Evolutionary conservation across 2,329 filamentous ascomycete genomes (phyloP).

Genomic region (Xylariaceae sp.): DNA sequence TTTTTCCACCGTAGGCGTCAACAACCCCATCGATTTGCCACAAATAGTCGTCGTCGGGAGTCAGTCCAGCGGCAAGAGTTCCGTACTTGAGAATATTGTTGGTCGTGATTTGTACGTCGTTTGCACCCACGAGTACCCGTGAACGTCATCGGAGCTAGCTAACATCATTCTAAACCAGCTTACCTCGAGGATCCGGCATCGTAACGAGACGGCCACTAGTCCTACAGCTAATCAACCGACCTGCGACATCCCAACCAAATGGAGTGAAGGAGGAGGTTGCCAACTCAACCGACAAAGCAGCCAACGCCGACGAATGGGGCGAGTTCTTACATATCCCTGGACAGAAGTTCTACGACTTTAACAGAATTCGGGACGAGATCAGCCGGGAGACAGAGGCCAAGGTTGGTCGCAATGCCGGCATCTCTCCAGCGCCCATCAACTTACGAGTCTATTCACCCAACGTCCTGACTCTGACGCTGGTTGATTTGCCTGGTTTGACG

Average conservation of each 20-base stretch:
- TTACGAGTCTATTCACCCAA: constrained; percentile 98
- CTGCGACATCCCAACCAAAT: constrained; percentile 66
- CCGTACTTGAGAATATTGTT: constrained; percentile 97
- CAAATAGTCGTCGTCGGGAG: constrained; percentile 98
- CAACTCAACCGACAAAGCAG: constrained; percentile 76
- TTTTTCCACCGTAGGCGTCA: constrained; percentile 95
- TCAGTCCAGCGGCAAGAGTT: constrained; percentile 99
- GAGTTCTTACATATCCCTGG: constrained; percentile 98
- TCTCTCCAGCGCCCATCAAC: constrained; percentile 96
- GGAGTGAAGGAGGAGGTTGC: constrained; percentile 70
- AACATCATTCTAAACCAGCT: constrained; percentile 52
- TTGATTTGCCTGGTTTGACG: constrained; percentile 94
- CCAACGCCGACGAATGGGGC: constrained; percentile 95
- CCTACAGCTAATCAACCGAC: constrained; percentile 95
- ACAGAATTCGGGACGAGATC: constrained; percentile 98
- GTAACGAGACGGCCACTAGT: constrained; percentile 95
- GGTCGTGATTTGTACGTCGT: constrained; percentile 91
- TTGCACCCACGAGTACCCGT: not conserved
- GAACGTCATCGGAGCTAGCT: constrained; percentile 4
- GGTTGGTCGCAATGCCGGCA: constrained; percentile 93
- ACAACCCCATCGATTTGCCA: constrained; percentile 98
- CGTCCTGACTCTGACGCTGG: constrained; percentile 92
- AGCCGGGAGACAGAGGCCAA: constrained; percentile 95
- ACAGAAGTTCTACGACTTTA: constrained; percentile 97
- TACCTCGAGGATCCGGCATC: constrained; percentile 96